Percentiles rank a stretch among this genome's conserved stretches.
phyloP scores from a whole-genome alignment of 352 stramenopile genomes.

The Globisporangium polare region DNA sequence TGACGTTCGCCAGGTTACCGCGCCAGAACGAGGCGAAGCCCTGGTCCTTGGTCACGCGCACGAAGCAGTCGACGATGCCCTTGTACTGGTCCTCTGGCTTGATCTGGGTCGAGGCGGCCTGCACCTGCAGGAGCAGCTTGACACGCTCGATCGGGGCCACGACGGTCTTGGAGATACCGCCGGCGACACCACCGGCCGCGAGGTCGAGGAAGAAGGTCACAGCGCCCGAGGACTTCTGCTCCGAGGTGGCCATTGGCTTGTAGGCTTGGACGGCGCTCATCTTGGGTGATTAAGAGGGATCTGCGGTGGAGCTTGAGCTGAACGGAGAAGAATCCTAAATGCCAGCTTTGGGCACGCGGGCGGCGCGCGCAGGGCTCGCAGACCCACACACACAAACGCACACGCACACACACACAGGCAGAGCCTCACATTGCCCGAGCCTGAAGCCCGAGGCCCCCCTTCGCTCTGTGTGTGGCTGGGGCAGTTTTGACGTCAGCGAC shows the following conservation, averaged over 20 bases:
- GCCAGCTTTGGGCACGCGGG: slow-evolving; percentile 10
- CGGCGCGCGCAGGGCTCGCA: slow-evolving; percentile 1
- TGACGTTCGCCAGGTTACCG: slow-evolving; percentile 90
- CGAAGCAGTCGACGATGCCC: slow-evolving; percentile 89
- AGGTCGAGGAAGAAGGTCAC: slow-evolving; percentile 82
- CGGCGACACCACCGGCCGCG: slow-evolving; percentile 79
- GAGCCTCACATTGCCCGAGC: neutral
- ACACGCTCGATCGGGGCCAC: slow-evolving; percentile 90
- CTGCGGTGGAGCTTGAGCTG: slow-evolving; percentile 50
- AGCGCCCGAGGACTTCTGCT: slow-evolving; percentile 39
- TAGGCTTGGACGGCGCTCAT: slow-evolving; percentile 77
- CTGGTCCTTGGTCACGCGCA: slow-evolving; percentile 87
- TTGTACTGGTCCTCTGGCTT: slow-evolving; percentile 92
- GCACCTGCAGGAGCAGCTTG: slow-evolving; percentile 91
- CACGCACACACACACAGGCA: neutral
- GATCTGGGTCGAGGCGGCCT: slow-evolving; percentile 88
- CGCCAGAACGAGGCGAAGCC: slow-evolving; percentile 88
- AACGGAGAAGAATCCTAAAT: slow-evolving; percentile 87
- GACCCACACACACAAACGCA: neutral
- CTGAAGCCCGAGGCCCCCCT: neutral
- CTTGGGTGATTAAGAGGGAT: slow-evolving; percentile 48
- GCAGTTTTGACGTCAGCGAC: slow-evolving; percentile 27
- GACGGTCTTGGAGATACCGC: slow-evolving; percentile 89
- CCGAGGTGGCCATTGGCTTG: slow-evolving; percentile 78
- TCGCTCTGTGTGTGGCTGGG: slow-evolving; percentile 6